Evolutionary conservation across 2,329 filamentous ascomycete species (phyloP).

Genomic region (Aspergillus tubingensis): DNA sequence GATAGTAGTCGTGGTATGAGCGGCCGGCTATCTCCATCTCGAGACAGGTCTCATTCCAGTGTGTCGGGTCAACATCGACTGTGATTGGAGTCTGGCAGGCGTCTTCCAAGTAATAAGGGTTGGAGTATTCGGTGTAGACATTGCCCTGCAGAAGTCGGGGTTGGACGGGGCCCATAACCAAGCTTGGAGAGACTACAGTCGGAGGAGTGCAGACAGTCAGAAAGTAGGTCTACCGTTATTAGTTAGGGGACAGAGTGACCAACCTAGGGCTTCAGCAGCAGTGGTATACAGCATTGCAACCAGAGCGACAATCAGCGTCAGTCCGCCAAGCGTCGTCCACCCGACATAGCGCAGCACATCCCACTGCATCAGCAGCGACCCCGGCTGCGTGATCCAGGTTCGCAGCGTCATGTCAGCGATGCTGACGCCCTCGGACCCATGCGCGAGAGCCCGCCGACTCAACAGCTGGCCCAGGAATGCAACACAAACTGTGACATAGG

Average conservation of each 20-base stretch:
- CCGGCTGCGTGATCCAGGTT: conserved; percentile 72
- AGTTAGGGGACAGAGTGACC: conserved; percentile 6
- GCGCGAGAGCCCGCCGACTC: conserved; percentile 67
- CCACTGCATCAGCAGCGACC: conserved; percentile 70
- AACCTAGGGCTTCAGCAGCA: conserved; percentile 68
- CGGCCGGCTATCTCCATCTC: conserved; percentile 70
- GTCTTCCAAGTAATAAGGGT: conserved; percentile 56
- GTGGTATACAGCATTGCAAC: conserved; percentile 73
- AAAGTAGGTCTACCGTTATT: not conserved
- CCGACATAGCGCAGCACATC: conserved; percentile 66
- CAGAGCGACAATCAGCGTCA: conserved; percentile 66
- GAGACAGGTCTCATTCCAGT: conserved; percentile 61
- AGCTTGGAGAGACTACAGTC: conserved; percentile 64
- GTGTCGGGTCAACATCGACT: conserved; percentile 39
- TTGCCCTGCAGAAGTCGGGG: conserved; percentile 54
- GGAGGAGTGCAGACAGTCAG: not conserved
- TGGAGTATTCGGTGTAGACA: conserved; percentile 65
- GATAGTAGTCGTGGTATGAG: conserved; percentile 67
- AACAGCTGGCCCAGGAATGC: conserved; percentile 73
- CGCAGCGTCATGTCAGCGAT: conserved; percentile 78
- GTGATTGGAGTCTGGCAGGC: conserved; percentile 65
- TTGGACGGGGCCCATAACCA: conserved; percentile 61
- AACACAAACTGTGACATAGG: conserved; percentile 76
- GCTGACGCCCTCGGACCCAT: conserved; percentile 64
- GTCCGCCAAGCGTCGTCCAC: conserved; percentile 62